Evolutionary conservation across 202 grass and related monocot genomes (phyloP).

Genomic region (Dendrocalamus latiflorus): DNA sequence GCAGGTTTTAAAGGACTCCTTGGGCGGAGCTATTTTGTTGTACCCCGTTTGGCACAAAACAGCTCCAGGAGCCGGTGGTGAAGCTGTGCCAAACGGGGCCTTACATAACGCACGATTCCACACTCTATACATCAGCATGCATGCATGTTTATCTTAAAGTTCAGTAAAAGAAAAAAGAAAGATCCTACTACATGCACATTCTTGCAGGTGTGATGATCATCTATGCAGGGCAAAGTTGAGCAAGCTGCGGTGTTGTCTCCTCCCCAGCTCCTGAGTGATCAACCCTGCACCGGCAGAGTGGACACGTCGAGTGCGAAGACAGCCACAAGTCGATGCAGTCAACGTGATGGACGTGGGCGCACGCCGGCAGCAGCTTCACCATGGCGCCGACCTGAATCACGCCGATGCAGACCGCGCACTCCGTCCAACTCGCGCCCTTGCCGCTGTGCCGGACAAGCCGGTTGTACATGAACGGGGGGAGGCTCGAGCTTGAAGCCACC

Average conservation of each 20-base stretch:
- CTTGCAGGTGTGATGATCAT: neutral
- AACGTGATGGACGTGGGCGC: constrained; percentile 52
- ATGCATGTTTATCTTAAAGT: neutral
- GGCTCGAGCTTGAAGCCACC: neutral
- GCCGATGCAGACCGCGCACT: constrained; percentile 58
- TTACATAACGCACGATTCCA: neutral
- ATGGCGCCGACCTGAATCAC: constrained; percentile 39
- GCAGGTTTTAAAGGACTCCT: too few relatives aligned
- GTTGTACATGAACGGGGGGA: constrained; percentile 37
- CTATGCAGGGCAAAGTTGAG: neutral
- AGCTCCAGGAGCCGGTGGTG: too few relatives aligned
- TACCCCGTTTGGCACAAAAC: too few relatives aligned
- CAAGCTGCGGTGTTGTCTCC: too few relatives aligned
- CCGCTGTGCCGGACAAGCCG: constrained; percentile 33
- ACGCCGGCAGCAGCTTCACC: constrained; percentile 52
- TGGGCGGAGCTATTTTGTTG: too few relatives aligned
- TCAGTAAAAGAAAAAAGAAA: neutral
- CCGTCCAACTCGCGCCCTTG: constrained; percentile 8
- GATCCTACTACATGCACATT: too few relatives aligned
- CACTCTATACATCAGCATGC: neutral
- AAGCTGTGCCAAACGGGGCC: too few relatives aligned
- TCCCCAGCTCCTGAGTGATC: too few relatives aligned
- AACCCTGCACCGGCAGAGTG: constrained; percentile 38
- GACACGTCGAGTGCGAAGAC: constrained; percentile 34
- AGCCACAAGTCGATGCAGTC: constrained; percentile 62